A percentile compares a stretch with the other conserved stretches of the same genome.
Evolutionary conservation across 371 early-diverging fungal genomes (phyloP).

Genomic region (Mucor saturninus): DNA sequence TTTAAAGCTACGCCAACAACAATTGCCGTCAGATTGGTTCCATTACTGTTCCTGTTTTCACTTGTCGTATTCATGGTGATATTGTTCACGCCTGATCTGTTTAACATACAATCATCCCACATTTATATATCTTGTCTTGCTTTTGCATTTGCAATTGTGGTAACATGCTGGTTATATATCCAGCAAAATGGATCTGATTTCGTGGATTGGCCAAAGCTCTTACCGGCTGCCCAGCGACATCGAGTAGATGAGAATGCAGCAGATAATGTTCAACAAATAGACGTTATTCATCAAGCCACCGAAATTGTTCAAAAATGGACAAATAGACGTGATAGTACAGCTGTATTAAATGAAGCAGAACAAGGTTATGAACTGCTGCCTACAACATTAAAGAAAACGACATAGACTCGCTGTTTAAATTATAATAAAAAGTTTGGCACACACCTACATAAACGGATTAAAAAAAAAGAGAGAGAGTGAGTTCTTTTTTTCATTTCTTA

Average conservation of each 20-base stretch:
- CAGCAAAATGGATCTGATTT: conserved; percentile 43
- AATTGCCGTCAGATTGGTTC: conserved; percentile 24
- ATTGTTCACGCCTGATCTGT: conserved; percentile 33
- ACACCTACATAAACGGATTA: neutral
- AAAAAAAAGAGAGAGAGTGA: no score
- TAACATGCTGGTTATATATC: conserved; percentile 41
- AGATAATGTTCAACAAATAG: conserved; percentile 13
- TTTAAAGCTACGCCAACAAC: conserved; percentile 26
- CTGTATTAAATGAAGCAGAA: conserved; percentile 40
- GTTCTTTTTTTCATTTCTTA: neutral
- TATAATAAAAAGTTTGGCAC: neutral
- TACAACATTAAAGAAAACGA: conserved; percentile 43
- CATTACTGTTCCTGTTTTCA: conserved; percentile 29
- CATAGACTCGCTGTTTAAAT: conserved; percentile 26
- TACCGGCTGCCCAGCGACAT: conserved; percentile 12
- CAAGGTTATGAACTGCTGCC: conserved; percentile 44
- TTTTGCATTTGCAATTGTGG: conserved; percentile 36
- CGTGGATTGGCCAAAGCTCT: conserved; percentile 52
- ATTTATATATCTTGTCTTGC: conserved; percentile 34
- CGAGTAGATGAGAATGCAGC: neutral
- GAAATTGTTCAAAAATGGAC: conserved; percentile 19
- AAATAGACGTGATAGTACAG: conserved; percentile 33
- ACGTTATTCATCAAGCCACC: conserved; percentile 11
- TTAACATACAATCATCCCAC: conserved; percentile 30
- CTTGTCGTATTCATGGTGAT: conserved; percentile 25